Percentiles rank a stretch among this genome's conserved stretches.
Conservation (phyloP, 139 green algal genomes). For the Tetraselmis chui region DNA sequence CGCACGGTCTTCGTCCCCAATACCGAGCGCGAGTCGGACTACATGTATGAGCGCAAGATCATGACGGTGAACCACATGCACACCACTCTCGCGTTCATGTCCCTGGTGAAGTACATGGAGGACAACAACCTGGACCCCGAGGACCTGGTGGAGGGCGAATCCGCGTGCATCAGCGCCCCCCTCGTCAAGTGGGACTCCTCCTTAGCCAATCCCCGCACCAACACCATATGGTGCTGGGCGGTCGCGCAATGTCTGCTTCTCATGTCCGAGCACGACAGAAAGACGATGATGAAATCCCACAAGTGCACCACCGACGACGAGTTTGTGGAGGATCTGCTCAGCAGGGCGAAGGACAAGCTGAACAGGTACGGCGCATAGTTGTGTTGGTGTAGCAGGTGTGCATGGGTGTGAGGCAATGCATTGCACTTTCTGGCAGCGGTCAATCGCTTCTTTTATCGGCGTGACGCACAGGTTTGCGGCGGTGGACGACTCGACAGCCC, state of each 20-base stretch:
- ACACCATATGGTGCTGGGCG: constrained; percentile 6
- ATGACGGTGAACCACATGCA: constrained; percentile 12
- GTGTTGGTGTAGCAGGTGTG: too few species aligned
- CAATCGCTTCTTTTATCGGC: background rate
- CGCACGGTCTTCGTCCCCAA: background rate
- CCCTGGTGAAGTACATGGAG: constrained; percentile 1
- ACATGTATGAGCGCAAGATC: constrained; percentile 6
- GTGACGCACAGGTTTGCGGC: background rate
- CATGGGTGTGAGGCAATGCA: too few species aligned
- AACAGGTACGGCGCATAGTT: background rate
- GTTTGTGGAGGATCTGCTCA: background rate
- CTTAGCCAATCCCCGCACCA: background rate
- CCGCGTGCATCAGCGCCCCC: constrained; percentile 3
- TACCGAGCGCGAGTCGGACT: constrained; percentile 1
- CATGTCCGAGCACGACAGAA: constrained; percentile 4
- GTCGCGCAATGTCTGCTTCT: constrained; percentile 4
- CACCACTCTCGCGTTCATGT: constrained; percentile 4
- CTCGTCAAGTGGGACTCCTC: background rate
- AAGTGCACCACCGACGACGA: background rate
- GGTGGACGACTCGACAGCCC: constrained; percentile 7
- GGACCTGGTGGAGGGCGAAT: background rate
- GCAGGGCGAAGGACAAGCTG: background rate
- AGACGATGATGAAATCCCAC: constrained; percentile 8
- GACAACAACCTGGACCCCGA: background rate
- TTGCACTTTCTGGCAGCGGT: too few species aligned